Percentiles rank a stretch among this genome's conserved stretches.
These are phyloP conservation scores for Laguncularia racemosa DNA, from an alignment of 345 rosid species.

Conservation along the genomic window DNA sequence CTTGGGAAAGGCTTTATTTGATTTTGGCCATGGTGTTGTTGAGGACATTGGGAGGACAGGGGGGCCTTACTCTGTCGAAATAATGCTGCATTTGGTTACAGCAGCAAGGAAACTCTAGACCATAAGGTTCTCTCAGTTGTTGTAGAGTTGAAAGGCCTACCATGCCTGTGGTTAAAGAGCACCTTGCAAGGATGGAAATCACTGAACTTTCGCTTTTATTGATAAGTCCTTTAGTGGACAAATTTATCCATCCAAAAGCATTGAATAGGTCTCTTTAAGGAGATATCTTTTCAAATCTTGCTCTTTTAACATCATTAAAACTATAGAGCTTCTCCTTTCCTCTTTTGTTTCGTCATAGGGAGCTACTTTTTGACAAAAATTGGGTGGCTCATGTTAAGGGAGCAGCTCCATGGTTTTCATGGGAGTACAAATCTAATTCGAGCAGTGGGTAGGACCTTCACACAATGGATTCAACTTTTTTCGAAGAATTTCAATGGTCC, in stretches of 20 bases:
- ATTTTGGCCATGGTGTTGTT: conserved; percentile 84
- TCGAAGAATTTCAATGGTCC: conserved; percentile 73
- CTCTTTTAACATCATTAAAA: conserved; percentile 48
- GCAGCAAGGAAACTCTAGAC: conserved; percentile 30
- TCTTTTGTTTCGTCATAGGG: conserved; percentile 69
- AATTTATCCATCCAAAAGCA: conserved; percentile 71
- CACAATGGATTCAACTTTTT: conserved; percentile 75
- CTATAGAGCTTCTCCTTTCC: conserved; percentile 59
- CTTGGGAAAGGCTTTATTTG: conserved; percentile 81
- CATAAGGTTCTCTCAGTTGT: conserved; percentile 38
- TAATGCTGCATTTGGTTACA: conserved; percentile 19
- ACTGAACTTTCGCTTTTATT: conserved; percentile 81
- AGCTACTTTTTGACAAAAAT: conserved; percentile 54
- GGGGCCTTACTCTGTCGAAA: conserved; percentile 30
- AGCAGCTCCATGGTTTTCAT: conserved; percentile 82
- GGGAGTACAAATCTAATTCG: conserved; percentile 54
- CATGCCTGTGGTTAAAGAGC: conserved; percentile 80
- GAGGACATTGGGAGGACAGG: conserved; percentile 86
- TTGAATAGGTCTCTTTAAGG: conserved; percentile 58
- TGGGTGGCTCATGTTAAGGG: conserved; percentile 74
- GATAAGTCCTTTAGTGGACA: conserved; percentile 67
- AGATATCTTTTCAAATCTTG: conserved; percentile 46
- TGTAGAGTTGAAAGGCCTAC: conserved; percentile 68
- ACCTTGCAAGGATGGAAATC: conserved; percentile 52
- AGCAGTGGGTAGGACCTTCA: conserved; percentile 73